Evolutionary conservation across 2,329 filamentous ascomycete species (phyloP).

Genomic region (Fusarium nodosum): DNA sequence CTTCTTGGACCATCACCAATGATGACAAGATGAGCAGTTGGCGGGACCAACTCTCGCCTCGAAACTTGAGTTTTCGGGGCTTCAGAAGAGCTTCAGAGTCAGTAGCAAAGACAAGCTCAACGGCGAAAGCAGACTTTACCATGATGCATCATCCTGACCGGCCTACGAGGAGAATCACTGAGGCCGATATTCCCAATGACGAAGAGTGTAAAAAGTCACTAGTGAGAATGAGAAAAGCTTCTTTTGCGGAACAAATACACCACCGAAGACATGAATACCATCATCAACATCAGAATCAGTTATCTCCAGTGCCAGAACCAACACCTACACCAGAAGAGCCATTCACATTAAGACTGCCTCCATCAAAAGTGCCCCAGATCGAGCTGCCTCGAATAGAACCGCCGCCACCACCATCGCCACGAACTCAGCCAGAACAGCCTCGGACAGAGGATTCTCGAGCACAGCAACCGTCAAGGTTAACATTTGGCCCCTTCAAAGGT

Average conservation of each 20-base stretch:
- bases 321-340: constrained; percentile 2
- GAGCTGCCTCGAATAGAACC: background rate
- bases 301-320: constrained; percentile 25
- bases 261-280: constrained; percentile 27
- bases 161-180: constrained; percentile 35
- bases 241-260: constrained; percentile 31
- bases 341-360: background rate
- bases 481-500: constrained; percentile 30
- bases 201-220: constrained; percentile 41
- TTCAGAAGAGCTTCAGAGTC: constrained; percentile 43
- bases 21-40: constrained; percentile 44
- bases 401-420: background rate
- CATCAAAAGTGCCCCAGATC: background rate
- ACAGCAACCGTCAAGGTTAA: constrained; percentile 32
- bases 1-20: constrained; percentile 33
- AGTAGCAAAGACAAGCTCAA: constrained; percentile 21
- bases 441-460: constrained; percentile 14
- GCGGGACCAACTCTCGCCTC: constrained; percentile 42
- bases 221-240: constrained; percentile 35
- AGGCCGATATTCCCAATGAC: constrained; percentile 45
- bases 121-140: constrained; percentile 31
- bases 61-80: constrained; percentile 36
- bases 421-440: constrained; percentile 1
- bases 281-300: constrained; percentile 15
- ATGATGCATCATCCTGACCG: constrained; percentile 47